Evolutionary conservation across 1,284 basidiomycete species (phyloP).

Genomic region (Sporisorium exsertum): DNA sequence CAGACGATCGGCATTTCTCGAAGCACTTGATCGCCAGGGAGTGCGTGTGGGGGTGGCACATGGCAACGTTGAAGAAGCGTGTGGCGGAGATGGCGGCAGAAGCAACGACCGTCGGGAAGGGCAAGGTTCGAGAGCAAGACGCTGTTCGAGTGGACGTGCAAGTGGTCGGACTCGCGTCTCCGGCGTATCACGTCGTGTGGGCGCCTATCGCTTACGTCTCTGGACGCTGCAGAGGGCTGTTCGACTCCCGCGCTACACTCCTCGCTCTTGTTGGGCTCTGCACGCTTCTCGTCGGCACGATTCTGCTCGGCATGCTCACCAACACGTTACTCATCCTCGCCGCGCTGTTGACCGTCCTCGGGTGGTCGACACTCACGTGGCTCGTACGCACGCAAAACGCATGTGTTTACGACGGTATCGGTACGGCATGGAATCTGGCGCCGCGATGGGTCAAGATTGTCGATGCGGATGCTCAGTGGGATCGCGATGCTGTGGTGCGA

Average conservation of each 20-base stretch:
- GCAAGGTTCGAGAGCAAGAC: conserved; percentile 1
- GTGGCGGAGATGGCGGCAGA: background rate
- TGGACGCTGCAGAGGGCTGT: background rate
- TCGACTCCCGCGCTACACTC: conserved; percentile 8
- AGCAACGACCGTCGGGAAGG: conserved; percentile 6
- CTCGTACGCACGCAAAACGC: conserved; percentile 10
- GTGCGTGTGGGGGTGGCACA: conserved; percentile 36
- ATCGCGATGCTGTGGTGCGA: conserved; percentile 1
- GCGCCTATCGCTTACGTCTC: conserved; percentile 11
- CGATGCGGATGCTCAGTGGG: conserved; percentile 16
- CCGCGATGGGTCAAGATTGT: conserved; percentile 20
- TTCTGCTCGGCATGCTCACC: conserved; percentile 71
- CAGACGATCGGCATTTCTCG: conserved; percentile 41
- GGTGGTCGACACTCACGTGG: conserved; percentile 15
- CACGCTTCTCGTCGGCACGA: background rate
- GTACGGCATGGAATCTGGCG: conserved; percentile 31
- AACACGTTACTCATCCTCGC: conserved; percentile 77
- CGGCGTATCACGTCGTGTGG: conserved; percentile 38
- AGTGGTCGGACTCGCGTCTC: conserved; percentile 16
- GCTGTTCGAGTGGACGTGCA: conserved; percentile 9
- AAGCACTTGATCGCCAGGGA: conserved; percentile 23
- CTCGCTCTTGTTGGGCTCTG: background rate
- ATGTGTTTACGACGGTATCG: conserved; percentile 34
- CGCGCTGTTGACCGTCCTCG: conserved; percentile 91
- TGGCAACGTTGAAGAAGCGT: background rate